Evolutionary conservation across 306 rosid species (phyloP).

Genomic region (Dryas octopetala): DNA sequence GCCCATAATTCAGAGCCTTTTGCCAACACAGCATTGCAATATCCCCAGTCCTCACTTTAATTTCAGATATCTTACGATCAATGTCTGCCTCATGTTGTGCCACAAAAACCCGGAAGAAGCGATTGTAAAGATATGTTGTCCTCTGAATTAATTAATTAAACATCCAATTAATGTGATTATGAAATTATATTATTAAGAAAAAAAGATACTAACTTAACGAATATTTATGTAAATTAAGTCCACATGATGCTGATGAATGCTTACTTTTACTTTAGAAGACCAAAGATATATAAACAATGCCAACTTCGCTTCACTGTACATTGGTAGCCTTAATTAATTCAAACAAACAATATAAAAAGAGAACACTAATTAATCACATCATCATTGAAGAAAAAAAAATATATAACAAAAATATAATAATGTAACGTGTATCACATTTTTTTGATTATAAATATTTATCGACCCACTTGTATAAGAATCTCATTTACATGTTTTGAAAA

Average conservation of each 20-base stretch:
- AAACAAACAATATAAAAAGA: background rate
- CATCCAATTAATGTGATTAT: no score
- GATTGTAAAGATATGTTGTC: constrained; percentile 16
- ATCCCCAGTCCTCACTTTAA: constrained; percentile 25
- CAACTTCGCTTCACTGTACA: constrained; percentile 39
- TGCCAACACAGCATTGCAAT: constrained; percentile 27
- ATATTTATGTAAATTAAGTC: background rate
- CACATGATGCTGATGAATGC: background rate
- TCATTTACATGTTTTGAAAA: background rate
- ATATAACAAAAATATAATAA: no score
- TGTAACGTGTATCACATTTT: no score
- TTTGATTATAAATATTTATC: no score
- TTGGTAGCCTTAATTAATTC: constrained; percentile 34
- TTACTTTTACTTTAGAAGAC: constrained; percentile 39
- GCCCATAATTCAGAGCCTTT: constrained; percentile 26
- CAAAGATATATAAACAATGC: constrained; percentile 42
- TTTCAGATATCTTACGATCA: constrained; percentile 30
- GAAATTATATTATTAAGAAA: no score
- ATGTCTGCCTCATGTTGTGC: constrained; percentile 33
- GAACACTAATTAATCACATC: background rate
- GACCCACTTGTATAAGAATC: background rate
- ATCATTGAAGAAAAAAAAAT: no score
- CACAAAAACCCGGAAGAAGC: constrained; percentile 30
- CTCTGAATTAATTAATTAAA: constrained; percentile 20
- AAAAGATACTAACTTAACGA: no score